Evolutionary conservation across 805 yeast species (phyloP).

Genomic region (Candida incommunis): DNA sequence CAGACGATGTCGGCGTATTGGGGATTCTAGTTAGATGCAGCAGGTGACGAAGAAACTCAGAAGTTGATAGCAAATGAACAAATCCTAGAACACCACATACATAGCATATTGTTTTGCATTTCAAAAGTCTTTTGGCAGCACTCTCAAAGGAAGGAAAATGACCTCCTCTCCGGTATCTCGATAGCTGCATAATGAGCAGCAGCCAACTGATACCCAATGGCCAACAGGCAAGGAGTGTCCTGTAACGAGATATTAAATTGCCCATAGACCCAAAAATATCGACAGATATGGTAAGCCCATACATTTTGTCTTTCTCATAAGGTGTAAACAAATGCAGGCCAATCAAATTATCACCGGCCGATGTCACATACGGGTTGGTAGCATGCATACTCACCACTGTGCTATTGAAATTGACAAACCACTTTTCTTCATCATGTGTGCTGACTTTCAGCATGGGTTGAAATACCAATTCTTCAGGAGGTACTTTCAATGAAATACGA

Average conservation of each 20-base stretch:
- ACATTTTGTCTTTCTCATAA: background rate
- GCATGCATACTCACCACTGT: conserved; percentile 1
- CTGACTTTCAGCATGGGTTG: background rate
- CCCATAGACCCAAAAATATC: conserved; percentile 47
- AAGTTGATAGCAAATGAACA: background rate
- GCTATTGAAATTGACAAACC: background rate
- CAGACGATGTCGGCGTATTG: background rate
- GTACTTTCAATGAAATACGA: background rate
- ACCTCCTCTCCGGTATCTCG: conserved; percentile 50
- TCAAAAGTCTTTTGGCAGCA: conserved; percentile 25
- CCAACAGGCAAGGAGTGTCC: conserved; percentile 55
- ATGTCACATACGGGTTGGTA: conserved; percentile 1
- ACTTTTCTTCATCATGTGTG: conserved; percentile 1
- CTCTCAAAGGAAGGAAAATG: conserved; percentile 35
- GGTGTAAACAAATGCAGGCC: background rate
- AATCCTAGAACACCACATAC: conserved; percentile 2
- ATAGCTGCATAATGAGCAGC: conserved; percentile 41
- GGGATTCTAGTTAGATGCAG: conserved; percentile 3
- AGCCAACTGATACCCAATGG: conserved; percentile 46
- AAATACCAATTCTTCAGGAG: background rate
- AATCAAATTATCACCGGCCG: background rate
- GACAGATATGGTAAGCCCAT: conserved; percentile 6
- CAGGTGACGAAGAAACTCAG: conserved; percentile 1
- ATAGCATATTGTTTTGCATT: conserved; percentile 3
- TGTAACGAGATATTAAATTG: conserved; percentile 53